Base-by-base conservation (phyloP, 202 grass and related monocot species). In the Thinopyrum obtusiflorum region DNA sequence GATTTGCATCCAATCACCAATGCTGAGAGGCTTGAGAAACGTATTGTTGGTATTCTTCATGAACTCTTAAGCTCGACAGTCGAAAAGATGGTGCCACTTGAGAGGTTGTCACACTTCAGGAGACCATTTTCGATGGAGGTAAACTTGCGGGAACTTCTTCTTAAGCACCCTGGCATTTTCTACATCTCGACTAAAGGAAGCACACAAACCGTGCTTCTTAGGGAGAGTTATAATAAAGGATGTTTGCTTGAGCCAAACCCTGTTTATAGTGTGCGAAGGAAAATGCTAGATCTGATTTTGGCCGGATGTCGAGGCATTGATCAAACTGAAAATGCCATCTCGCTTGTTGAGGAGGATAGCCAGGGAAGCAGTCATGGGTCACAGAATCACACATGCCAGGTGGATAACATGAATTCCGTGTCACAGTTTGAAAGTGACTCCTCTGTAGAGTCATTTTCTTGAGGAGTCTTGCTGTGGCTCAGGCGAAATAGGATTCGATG, bases 181-280 rank as follows among this genome's bases (percentile, higher is more conserved):
- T 94, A 92, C 70, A 92, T 94, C 65, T 92, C 92, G 2, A 94
- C 89, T 7, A 94, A 94, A 81, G 89, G 92, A 85, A 74, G 80
- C 29, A 67, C 68, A 9, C 89, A 88, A 64, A 92, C 79, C 11
- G 82, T 92, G 29, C 55, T 94, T 78, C 89, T 91, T 51, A 89
- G 85, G 33, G 89, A 94, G 68, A 84, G 87, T 33, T 92, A 90
- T 85, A 68, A 26, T 67, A 94, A 92, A 91, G 85, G 87, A 73
- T 88, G 57, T 73, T 37, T 88, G 53, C 36, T 89, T 64, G 82
- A 88, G 57, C 82, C 89, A 55, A 92, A 92, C 59, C 87, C 79
- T 88, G 69, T 92, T 39, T 88, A 93, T 59, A 37, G 1, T 31
- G 80, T 86, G 61, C 76, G 83, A 57, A 86, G 80, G 80, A 90